Base-by-base conservation (phyloP, 192 early-diverging fungal species). In the Blastocladiella britannica region DNA sequence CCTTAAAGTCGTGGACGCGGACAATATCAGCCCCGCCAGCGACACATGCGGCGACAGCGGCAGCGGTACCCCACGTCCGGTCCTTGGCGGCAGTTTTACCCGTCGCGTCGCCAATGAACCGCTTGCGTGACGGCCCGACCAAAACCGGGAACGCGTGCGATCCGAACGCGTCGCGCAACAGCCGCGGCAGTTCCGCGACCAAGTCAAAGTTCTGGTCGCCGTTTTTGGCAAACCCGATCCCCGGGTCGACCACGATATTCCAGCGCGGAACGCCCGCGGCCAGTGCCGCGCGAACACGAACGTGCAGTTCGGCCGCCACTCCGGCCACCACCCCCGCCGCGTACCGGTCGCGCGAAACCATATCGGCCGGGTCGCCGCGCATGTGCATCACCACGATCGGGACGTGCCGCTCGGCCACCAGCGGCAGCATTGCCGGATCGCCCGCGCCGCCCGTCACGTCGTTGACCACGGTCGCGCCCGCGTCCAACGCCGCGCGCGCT, bases 161-260 rank as follows among this genome's bases (percentile, higher is more conserved):
- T 2, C 59, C 65, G 26, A 71, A 67, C 23, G 71, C 61, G 18
- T 68, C 63, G 55, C 69, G 61, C 55, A 70, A 70, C 28, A 86
- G 65, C 22, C 55, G 64, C 15, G 26, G 24, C 25, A 98, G 69
- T 4, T 82, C 69, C 27, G 82, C 75, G 55, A 98, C 65, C 26
- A 98, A 66, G 62, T 88, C 82, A 68, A 92, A 81, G 66, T 83
- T 87, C 64, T 98, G 95, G 3, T 76, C 75, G 25, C 71, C 73
- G 7, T 82, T 81, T 70, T 98, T 98, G 28, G 93, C 90, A 73
- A 98, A 98, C 1, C 95, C 95, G 58, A 98, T 79, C 25, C 95
- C 95, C 12, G 95, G 95, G 61, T 98, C 95, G 3, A 93, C 67
- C 60, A 93, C 85, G 25, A 98, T 88, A 67, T 97, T 97, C 95